These are phyloP conservation scores for Fusarium sp. DNA, from an alignment of 2,329 filamentous ascomycete species.

Conservation along the genomic window DNA sequence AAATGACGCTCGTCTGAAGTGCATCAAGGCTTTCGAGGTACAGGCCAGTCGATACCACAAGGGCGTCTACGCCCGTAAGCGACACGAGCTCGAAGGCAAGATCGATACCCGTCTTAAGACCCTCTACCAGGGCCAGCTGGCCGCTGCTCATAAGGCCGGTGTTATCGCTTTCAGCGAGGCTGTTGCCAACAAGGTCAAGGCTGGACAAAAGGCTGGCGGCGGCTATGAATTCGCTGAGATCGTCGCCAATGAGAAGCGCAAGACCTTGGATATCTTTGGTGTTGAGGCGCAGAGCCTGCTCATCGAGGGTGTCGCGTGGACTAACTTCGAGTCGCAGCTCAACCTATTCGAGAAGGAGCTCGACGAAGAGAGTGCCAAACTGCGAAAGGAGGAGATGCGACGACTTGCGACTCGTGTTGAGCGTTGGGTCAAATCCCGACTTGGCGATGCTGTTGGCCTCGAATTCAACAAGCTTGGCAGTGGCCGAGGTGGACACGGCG, in stretches of 20 bases:
- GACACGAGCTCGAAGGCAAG: slow-evolving; percentile 86
- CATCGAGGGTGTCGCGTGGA: slow-evolving; percentile 89
- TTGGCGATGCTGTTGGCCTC: slow-evolving; percentile 88
- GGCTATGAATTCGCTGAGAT: slow-evolving; percentile 97
- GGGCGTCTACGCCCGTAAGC: slow-evolving; percentile 90
- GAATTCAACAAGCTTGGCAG: slow-evolving; percentile 98
- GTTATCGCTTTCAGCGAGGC: slow-evolving; percentile 88
- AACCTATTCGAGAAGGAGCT: slow-evolving; percentile 90
- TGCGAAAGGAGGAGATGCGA: slow-evolving; percentile 97
- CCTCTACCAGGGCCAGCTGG: slow-evolving; percentile 89
- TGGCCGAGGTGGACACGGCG: slow-evolving; percentile 85
- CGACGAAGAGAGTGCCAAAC: slow-evolving; percentile 85
- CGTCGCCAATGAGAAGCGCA: slow-evolving; percentile 85
- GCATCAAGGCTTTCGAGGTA: slow-evolving; percentile 86
- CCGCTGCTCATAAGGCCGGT: slow-evolving; percentile 89
- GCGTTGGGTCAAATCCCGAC: slow-evolving; percentile 90
- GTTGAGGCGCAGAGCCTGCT: slow-evolving; percentile 80
- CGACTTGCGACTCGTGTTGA: slow-evolving; percentile 91
- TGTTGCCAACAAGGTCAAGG: slow-evolving; percentile 88
- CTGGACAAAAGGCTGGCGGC: slow-evolving; percentile 91
- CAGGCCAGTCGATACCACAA: slow-evolving; percentile 98
- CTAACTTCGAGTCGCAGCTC: slow-evolving; percentile 86
- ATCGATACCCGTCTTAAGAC: slow-evolving; percentile 90
- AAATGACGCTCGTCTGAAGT: slow-evolving; percentile 78
- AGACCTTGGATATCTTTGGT: slow-evolving; percentile 82